Evolutionary conservation across 345 rosid species (phyloP), one percentile per base, ranked within the genome.

Genomic region (Lumnitzera racemosa): DNA sequence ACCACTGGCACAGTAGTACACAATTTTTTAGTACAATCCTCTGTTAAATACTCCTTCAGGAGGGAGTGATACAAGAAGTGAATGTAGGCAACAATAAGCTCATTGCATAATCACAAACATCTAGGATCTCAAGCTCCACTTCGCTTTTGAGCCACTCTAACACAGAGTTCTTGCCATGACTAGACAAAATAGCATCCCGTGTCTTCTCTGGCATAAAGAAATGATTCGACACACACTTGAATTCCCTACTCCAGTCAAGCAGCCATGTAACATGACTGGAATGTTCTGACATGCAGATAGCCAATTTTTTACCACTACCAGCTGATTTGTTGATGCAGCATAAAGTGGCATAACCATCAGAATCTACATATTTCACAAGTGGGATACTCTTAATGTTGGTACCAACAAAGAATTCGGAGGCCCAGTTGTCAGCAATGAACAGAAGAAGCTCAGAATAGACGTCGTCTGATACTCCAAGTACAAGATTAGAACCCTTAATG

Each of bases 1-100:
- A 89, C 66, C 15, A 89, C 75, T 13, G 88, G 95, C 81, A 84
- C 70, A 13, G 11, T 46, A 13, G 54, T 11, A 59, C 88, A 80
- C 51, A 80, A 64, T 12, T 11, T 0, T 13, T 1, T 5, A 29
- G 83, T 79, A 3, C 79, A 70, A 0, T 2, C 50, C 1, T 2
- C 25, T 0, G 86, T 61, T 41, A 86, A 51, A 65, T 68, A 31
- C 0, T 13, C 0, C n/a, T 43, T 49, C n/a, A 13, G 24, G 52
- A 16, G 36, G 0, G 94, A 89, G 52, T 77, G 83, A 66, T 67
- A 55, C 2, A 89, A 52, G 55, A 89, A 89, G 67, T 86, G 95
- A 49, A 78, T 76, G 56, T 63, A 89, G 4, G 72, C 69, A 59
- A 82, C 55, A 46, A 62, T 71, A 55, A 81, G 82, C 67, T 66